phyloP scores from a whole-genome alignment of 208 protist genomes.

The Plasmodiophora brassicae region DNA sequence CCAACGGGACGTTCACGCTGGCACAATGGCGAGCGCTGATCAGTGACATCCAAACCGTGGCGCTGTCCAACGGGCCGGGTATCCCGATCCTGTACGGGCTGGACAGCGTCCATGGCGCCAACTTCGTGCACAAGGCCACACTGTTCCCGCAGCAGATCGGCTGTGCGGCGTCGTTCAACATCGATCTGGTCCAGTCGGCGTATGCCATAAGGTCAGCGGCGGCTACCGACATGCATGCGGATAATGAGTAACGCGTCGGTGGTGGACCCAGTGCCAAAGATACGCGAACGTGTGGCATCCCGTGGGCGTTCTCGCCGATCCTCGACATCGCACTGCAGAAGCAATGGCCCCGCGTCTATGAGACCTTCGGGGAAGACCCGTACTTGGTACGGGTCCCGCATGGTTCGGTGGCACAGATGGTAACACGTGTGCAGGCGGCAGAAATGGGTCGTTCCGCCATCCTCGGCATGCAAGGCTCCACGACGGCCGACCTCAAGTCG shows the following conservation, averaged over 20 bases:
- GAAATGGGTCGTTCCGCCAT: not conserved
- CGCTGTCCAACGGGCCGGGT: not conserved
- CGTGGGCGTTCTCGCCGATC: conserved; percentile 58
- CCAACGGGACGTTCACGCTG: not conserved
- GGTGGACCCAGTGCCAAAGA: conserved; percentile 46
- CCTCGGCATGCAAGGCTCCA: not conserved
- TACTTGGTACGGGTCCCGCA: conserved; percentile 29
- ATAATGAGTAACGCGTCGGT: not conserved
- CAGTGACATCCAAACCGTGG: not conserved
- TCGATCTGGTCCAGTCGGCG: not conserved
- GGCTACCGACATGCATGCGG: not conserved
- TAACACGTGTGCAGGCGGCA: not conserved
- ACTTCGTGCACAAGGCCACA: conserved; percentile 47
- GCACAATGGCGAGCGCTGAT: not conserved
- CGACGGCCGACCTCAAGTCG: not conserved
- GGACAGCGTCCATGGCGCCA: conserved; percentile 56
- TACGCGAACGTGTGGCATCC: conserved; percentile 54
- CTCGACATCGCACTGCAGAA: conserved; percentile 54
- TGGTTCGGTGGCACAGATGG: conserved; percentile 46
- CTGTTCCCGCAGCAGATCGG: conserved; percentile 59
- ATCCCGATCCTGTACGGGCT: conserved; percentile 57
- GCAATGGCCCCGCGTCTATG: conserved; percentile 57
- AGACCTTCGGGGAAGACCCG: conserved; percentile 64
- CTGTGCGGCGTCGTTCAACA: conserved; percentile 55
- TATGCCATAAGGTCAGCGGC: not conserved